These are phyloP conservation scores for Vitellaria paradoxa DNA, from an alignment of 179 eudicot genomes.

Conservation along the genomic window DNA sequence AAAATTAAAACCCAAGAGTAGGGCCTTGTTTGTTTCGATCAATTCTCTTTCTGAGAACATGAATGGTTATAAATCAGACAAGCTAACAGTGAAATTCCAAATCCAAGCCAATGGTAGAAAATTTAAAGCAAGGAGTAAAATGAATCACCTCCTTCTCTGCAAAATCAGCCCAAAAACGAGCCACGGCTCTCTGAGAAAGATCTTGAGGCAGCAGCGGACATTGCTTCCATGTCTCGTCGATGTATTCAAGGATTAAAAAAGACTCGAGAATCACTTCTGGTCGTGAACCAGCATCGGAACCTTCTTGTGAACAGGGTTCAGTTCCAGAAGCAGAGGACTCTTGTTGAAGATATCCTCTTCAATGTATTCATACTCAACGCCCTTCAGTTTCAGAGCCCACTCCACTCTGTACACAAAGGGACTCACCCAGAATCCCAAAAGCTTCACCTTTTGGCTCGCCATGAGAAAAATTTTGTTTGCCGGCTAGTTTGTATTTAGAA, in stretches of 20 bases:
- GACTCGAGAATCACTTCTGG: conserved; percentile 11
- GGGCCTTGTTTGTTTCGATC: no score
- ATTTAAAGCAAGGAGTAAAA: background rate
- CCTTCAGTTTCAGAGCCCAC: conserved; percentile 28
- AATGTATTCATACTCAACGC: conserved; percentile 18
- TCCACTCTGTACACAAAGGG: conserved; percentile 11
- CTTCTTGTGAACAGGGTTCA: conserved; percentile 11
- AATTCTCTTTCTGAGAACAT: no score
- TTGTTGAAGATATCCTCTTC: conserved; percentile 28
- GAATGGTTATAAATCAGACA: no score
- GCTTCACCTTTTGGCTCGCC: conserved; percentile 15
- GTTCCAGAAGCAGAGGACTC: conserved; percentile 14
- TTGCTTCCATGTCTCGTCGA: conserved; percentile 18
- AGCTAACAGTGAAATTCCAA: no score
- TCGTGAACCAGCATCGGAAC: conserved; percentile 16
- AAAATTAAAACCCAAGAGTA: no score
- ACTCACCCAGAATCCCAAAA: conserved; percentile 22
- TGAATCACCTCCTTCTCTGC: conserved; percentile 10
- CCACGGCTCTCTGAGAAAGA: conserved; percentile 10
- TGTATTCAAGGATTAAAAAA: conserved; percentile 10
- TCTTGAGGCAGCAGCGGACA: conserved; percentile 14
- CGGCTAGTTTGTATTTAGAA: no score
- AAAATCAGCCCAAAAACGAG: conserved; percentile 5
- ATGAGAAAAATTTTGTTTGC: background rate
- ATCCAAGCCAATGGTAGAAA: background rate